Conservation (phyloP, 1,139 yeast genomes). For the Yamadazyma songkhlaensis region DNA sequence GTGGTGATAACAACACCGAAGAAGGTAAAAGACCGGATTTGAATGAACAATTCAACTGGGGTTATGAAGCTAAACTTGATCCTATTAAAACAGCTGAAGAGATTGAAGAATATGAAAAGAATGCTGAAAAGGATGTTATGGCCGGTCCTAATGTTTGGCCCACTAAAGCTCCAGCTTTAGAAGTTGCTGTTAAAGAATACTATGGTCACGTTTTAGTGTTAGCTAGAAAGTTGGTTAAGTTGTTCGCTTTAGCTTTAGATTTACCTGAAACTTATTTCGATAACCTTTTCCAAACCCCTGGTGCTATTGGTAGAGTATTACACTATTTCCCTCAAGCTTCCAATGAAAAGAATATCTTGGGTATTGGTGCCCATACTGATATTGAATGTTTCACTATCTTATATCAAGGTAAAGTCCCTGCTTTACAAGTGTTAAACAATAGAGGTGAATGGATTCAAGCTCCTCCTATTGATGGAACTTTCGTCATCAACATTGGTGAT, state of each 20-base stretch:
- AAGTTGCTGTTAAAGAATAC: conserved; percentile 10
- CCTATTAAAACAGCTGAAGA: conserved; percentile 12
- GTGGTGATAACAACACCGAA: conserved; percentile 16
- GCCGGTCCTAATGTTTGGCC: conserved; percentile 16
- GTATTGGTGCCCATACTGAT: conserved; percentile 17
- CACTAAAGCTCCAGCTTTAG: conserved; percentile 9
- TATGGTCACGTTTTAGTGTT: conserved; percentile 11
- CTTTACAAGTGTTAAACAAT: conserved; percentile 13
- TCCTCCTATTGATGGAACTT: conserved; percentile 12
- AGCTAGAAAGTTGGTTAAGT: conserved; percentile 12
- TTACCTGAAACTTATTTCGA: conserved; percentile 14
- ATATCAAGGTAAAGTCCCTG: conserved; percentile 15
- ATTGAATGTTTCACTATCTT: conserved; percentile 16
- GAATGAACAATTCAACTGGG: conserved; percentile 17
- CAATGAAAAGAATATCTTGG: conserved; percentile 11
- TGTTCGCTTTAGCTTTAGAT: conserved; percentile 14
- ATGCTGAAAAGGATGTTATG: conserved; percentile 11
- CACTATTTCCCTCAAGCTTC: conserved; percentile 14
- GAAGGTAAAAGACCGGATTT: conserved; percentile 13
- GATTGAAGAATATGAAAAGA: conserved; percentile 8
- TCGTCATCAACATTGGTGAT: conserved; percentile 16
- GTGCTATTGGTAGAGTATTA: conserved; percentile 16
- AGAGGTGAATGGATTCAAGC: conserved; percentile 16
- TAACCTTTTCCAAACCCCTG: conserved; percentile 13
- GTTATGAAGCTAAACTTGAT: conserved; percentile 14